Evolutionary conservation across 176 grass and related monocot species (phyloP), one percentile per base, ranked within the genome.

Genomic region (Avena eriantha): DNA sequence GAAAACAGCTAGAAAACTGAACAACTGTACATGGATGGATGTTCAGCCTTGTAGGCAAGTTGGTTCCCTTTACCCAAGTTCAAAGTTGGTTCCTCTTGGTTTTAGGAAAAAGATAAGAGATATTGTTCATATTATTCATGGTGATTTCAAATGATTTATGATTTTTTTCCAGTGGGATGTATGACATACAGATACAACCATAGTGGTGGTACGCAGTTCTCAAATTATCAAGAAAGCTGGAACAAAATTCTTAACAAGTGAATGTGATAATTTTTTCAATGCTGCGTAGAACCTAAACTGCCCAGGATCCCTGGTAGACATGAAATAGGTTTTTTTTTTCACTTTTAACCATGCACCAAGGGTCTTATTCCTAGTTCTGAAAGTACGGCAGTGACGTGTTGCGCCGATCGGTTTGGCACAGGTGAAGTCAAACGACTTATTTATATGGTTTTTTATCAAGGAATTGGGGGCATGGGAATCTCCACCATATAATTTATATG

Each of bases 141-240:
- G 22, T 64, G 10, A 63, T 75, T 76, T 84, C 7, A 48, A 73
- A 64, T 64, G 43, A 63, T 84, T 50, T 23, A 53, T 65, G 71
- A 31, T 76, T 76, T 11, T 23, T 7, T 35, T 41, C 39, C 3
- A 11, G 18, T 74, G 82, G 10, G 24, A 72, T 36, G 49, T 71
- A 82, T 82, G 49, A 6, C 49, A 84, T 58, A 47, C 50, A 83
- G 21, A 10, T 35, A 82, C 19, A 19, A 68, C 22, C 56, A 29
- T 60, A 72, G 36, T 59, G 67, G 33, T 71, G 33, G 21, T 41
- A 41, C 39, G 39, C 39, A 41, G 39, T 41, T 41, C 22, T 5
- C 19, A 12, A 12, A 45, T 33, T 45, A 73, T 59, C 36, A 29
- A 24, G 5, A 13, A 73, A 48, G 36, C 74, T 48, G 54, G 54